A percentile compares a stretch with the other conserved stretches of the same genome.
Evolutionary conservation across 106 monocot genomes (phyloP).

Genomic region (Dendrobium nobile): DNA sequence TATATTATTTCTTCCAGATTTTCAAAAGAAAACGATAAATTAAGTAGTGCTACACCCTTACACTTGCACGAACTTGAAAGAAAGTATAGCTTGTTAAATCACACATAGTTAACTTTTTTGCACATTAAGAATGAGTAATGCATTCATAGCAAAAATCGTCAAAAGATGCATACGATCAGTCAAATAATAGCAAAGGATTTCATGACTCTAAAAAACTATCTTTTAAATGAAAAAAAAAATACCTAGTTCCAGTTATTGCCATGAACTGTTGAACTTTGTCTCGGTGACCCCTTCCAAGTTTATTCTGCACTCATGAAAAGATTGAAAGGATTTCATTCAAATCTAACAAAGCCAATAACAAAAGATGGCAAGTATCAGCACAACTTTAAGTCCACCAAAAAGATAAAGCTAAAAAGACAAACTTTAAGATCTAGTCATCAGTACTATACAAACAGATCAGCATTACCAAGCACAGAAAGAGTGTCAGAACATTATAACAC

Average conservation of each 20-base stretch:
- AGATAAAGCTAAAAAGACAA: neutral
- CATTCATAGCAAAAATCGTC: neutral
- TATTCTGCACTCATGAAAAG: slow-evolving; percentile 47
- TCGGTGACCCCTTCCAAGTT: slow-evolving; percentile 73
- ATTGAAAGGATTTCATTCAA: neutral
- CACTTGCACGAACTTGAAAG: neutral
- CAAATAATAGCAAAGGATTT: neutral
- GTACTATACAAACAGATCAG: neutral
- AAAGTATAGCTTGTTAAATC: neutral
- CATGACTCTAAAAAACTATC: neutral
- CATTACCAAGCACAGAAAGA: neutral
- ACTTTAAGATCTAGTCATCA: neutral
- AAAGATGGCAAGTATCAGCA: neutral
- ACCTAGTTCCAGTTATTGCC: slow-evolving; percentile 89
- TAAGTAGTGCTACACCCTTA: neutral
- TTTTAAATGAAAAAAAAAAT: neutral
- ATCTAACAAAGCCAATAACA: neutral
- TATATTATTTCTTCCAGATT: neutral
- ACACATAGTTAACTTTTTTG: neutral
- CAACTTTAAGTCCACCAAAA: neutral
- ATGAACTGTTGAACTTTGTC: slow-evolving; percentile 98
- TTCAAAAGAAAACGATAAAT: neutral
- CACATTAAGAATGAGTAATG: neutral
- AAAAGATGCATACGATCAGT: neutral
- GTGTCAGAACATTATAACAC: neutral